A percentile compares a stretch with the other conserved stretches of the same genome.
Conservation (phyloP, 129 eudicot species). For the Flaveria robusta region DNA sequence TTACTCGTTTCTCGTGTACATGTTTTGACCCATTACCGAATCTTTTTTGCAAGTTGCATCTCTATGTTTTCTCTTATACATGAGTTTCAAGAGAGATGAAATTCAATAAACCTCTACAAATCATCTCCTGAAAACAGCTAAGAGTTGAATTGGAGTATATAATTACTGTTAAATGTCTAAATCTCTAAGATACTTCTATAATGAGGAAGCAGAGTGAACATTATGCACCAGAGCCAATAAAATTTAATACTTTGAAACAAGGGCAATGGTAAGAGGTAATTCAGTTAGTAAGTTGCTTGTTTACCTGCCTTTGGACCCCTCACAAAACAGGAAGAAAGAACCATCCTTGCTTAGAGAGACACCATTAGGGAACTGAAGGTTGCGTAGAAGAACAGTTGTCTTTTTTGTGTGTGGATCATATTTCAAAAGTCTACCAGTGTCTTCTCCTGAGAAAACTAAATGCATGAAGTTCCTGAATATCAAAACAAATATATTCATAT, state of each 20-base stretch:
- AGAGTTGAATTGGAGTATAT: not conserved
- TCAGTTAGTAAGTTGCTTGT: conserved; percentile 7
- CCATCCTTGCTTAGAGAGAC: conserved; percentile 84
- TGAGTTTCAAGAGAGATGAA: not conserved
- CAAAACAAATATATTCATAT: not conserved
- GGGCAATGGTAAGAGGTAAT: not conserved
- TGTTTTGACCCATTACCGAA: not conserved
- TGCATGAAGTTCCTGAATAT: conserved; percentile 85
- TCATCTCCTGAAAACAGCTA: not conserved
- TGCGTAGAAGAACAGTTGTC: conserved; percentile 64
- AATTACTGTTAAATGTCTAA: not conserved
- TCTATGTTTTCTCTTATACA: too few species aligned
- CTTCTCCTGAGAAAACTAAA: conserved; percentile 74
- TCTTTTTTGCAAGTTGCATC: too few species aligned
- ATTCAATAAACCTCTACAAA: not conserved
- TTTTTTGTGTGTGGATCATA: conserved; percentile 69
- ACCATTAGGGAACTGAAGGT: conserved; percentile 88
- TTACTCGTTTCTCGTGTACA: too few species aligned
- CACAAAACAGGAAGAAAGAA: conserved; percentile 69
- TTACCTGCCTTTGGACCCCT: conserved; percentile 76
- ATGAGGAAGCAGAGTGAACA: not conserved
- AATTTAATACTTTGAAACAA: not conserved
- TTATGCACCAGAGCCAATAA: not conserved
- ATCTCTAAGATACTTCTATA: not conserved
- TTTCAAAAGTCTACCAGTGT: conserved; percentile 79